phyloP scores from a whole-genome alignment of 352 stramenopile species.

The Globisporangium polare region DNA sequence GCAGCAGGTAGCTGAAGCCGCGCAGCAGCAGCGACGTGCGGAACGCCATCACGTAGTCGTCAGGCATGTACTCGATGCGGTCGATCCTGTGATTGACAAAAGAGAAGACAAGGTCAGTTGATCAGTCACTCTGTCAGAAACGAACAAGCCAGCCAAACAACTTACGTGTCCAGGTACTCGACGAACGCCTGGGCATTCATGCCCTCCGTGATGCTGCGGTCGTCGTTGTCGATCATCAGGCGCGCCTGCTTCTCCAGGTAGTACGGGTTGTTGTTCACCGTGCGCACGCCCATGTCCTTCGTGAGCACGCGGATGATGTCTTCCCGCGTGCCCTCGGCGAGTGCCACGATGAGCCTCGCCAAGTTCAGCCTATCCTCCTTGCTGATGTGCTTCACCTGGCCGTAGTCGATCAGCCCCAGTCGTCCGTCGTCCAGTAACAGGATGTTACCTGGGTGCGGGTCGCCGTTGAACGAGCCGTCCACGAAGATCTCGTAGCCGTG shows the following conservation, averaged over 20 bases:
- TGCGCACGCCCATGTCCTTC: slow-evolving; percentile 71
- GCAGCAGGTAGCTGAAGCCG: slow-evolving; percentile 79
- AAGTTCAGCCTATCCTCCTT: slow-evolving; percentile 62
- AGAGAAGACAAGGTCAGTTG: slow-evolving; percentile 4
- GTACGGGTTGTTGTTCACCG: slow-evolving; percentile 75
- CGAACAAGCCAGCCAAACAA: slow-evolving; percentile 1
- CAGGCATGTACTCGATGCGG: slow-evolving; percentile 73
- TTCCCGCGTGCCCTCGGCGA: slow-evolving; percentile 65
- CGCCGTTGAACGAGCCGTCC: slow-evolving; percentile 90
- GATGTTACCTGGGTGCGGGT: slow-evolving; percentile 91
- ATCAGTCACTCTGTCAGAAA: background rate
- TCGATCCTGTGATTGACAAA: slow-evolving; percentile 45
- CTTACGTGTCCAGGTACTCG: slow-evolving; percentile 79
- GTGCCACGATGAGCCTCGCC: slow-evolving; percentile 80
- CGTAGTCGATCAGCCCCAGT: slow-evolving; percentile 91
- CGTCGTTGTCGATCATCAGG: slow-evolving; percentile 87
- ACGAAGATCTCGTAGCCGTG: slow-evolving; percentile 92
- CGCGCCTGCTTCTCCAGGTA: slow-evolving; percentile 81
- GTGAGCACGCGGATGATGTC: slow-evolving; percentile 77
- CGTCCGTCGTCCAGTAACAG: slow-evolving; percentile 86
- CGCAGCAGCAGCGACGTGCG: slow-evolving; percentile 80
- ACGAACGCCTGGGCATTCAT: slow-evolving; percentile 86
- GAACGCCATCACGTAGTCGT: slow-evolving; percentile 88
- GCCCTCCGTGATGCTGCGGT: slow-evolving; percentile 71
- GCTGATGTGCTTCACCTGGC: slow-evolving; percentile 87